Evolutionary conservation across 371 early-diverging fungal genomes (phyloP).

Genomic region (Fennellomyces sp.): DNA sequence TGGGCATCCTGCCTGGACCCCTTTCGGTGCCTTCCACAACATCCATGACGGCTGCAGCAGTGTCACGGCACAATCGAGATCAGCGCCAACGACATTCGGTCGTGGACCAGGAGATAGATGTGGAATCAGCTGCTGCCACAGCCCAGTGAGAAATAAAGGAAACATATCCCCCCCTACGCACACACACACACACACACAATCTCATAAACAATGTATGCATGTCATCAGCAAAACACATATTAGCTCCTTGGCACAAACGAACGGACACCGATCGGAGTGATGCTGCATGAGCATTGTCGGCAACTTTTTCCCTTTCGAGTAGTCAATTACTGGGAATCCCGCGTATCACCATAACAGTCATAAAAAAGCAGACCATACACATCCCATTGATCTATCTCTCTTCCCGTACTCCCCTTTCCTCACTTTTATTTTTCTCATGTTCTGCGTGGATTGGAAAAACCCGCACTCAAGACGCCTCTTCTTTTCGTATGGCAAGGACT

Average conservation of each 20-base stretch:
- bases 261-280: too few relatives aligned
- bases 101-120: not conserved
- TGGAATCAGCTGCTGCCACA: not conserved
- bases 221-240: too few relatives aligned
- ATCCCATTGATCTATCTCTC: not conserved
- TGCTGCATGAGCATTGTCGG: too few relatives aligned
- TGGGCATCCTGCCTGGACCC: constrained; percentile 38
- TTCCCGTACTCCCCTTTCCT: not conserved
- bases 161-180: too few relatives aligned
- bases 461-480: constrained; percentile 28
- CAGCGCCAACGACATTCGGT: not conserved
- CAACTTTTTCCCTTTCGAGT: too few relatives aligned
- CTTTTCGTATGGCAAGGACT: constrained; percentile 65
- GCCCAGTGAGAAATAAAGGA: too few relatives aligned
- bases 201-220: too few relatives aligned
- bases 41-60: constrained; percentile 6
- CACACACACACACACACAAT: too few relatives aligned
- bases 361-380: too few relatives aligned
- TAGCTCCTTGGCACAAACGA: too few relatives aligned
- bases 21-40: constrained; percentile 9
- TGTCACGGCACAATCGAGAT: constrained; percentile 10
- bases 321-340: too few relatives aligned
- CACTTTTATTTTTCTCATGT: not conserved
- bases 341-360: too few relatives aligned
- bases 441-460: constrained; percentile 4